phyloP scores from a whole-genome alignment of 495 filamentous ascomycete species.

The Penicillium simplicissimum region DNA sequence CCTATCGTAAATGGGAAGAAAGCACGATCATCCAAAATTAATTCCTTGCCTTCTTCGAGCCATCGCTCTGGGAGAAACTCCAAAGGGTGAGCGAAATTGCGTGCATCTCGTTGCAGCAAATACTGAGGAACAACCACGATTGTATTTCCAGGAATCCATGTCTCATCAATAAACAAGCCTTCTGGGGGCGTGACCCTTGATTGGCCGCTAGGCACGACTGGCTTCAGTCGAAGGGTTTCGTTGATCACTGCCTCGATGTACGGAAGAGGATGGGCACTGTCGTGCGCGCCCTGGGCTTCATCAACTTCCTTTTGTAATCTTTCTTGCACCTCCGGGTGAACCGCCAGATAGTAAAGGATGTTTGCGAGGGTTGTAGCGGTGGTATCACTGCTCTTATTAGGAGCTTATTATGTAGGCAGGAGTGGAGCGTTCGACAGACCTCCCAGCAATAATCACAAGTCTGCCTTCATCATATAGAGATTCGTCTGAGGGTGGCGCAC shows the following conservation, averaged over 20 bases:
- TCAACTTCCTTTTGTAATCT: conserved; percentile 30
- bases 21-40: conserved; percentile 43
- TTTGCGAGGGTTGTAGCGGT: conserved; percentile 31
- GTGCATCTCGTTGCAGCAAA: conserved; percentile 30
- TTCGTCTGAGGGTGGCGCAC: conserved; percentile 13
- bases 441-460: conserved; percentile 34
- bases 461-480: conserved; percentile 28
- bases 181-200: conserved; percentile 33
- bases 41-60: conserved; percentile 42
- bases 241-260: conserved; percentile 53
- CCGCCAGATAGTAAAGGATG: conserved; percentile 42
- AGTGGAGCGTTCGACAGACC: conserved; percentile 9
- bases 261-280: conserved; percentile 17
- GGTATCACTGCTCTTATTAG: conserved; percentile 33
- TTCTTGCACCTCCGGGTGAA: conserved; percentile 21
- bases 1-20: conserved; percentile 55
- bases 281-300: not conserved
- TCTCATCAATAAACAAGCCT: conserved; percentile 28
- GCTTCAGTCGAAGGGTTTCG: conserved; percentile 55
- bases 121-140: conserved; percentile 37
- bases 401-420: not conserved
- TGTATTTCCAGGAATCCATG: conserved; percentile 30
- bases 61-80: conserved; percentile 61
- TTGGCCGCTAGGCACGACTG: conserved; percentile 43
- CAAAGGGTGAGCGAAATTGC: conserved; percentile 35